Conservation (phyloP, 495 filamentous ascomycete genomes). For the Entonaema liquescens region DNA sequence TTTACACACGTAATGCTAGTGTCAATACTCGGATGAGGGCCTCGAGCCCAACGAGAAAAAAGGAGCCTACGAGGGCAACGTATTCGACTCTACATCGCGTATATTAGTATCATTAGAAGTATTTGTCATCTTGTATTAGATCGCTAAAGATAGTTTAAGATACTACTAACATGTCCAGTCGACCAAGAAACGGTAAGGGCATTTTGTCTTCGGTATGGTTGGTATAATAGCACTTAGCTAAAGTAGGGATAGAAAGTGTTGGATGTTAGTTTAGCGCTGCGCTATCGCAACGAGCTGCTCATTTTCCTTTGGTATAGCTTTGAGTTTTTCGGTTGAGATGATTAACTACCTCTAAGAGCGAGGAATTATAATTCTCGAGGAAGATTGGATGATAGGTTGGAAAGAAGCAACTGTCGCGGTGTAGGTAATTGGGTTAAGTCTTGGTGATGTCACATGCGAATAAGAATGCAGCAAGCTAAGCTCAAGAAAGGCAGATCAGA, state of each 20-base stretch:
- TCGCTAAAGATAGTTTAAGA: background rate
- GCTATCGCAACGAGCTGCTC: slow-evolving; percentile 36
- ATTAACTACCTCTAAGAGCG: background rate
- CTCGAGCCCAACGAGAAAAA: slow-evolving; percentile 83
- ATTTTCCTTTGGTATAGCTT: slow-evolving; percentile 26
- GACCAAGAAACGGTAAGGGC: slow-evolving; percentile 82
- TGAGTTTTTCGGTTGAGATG: slow-evolving; percentile 13
- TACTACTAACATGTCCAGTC: slow-evolving; percentile 72
- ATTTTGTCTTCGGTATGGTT: slow-evolving; percentile 61
- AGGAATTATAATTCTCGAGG: background rate
- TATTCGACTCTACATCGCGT: slow-evolving; percentile 73
- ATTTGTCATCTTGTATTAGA: background rate
- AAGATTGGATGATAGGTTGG: background rate
- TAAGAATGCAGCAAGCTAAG: slow-evolving; percentile 17
- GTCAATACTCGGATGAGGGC: slow-evolving; percentile 86
- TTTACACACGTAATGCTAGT: slow-evolving; percentile 79
- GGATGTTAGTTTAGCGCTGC: slow-evolving; percentile 23
- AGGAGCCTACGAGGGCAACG: slow-evolving; percentile 80
- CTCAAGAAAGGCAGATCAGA: slow-evolving; percentile 12
- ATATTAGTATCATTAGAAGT: slow-evolving; percentile 20
- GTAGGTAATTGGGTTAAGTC: slow-evolving; percentile 9
- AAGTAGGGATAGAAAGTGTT: slow-evolving; percentile 23
- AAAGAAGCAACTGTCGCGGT: slow-evolving; percentile 23
- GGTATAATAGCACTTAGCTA: slow-evolving; percentile 19
- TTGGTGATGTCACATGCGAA: slow-evolving; percentile 45